These are phyloP conservation scores for Calocera cornea DNA, from an alignment of 768 basidiomycete genomes.

Conservation along the genomic window DNA sequence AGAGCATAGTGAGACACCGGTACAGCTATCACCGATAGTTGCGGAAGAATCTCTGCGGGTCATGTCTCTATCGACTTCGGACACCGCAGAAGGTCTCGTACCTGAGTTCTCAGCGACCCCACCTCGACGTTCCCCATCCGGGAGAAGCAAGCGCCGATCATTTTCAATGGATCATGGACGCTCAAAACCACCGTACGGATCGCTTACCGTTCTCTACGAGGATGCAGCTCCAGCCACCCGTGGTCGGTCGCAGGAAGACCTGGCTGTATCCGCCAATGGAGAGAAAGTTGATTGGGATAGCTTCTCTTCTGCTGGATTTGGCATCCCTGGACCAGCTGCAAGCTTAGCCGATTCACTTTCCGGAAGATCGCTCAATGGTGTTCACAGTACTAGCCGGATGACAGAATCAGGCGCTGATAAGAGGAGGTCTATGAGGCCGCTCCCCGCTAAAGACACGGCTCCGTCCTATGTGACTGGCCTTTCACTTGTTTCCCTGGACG, in stretches of 20 bases:
- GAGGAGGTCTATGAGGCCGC: not conserved
- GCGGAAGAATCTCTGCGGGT: not conserved
- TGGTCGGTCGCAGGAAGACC: not conserved
- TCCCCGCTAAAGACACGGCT: not conserved
- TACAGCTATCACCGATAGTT: not conserved
- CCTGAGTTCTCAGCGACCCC: not conserved
- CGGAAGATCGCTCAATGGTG: not conserved
- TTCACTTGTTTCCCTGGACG: constrained; percentile 48
- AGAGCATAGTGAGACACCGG: not conserved
- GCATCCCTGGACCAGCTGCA: not conserved
- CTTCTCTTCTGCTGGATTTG: not conserved
- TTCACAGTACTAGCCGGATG: not conserved
- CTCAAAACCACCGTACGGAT: not conserved
- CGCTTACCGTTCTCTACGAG: not conserved
- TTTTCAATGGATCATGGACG: not conserved
- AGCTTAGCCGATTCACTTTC: not conserved
- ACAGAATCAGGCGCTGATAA: not conserved
- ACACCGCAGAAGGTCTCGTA: not conserved
- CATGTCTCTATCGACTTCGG: not conserved
- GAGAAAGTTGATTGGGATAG: not conserved
- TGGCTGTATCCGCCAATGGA: not conserved
- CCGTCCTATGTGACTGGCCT: constrained; percentile 6
- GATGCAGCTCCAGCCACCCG: not conserved
- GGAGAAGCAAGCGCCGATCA: not conserved
- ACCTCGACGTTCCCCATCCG: not conserved